A percentile compares a stretch with the other conserved stretches of the same genome.
Evolutionary conservation across 2,329 filamentous ascomycete species (phyloP).

Genomic region (Paraphoma sp.): DNA sequence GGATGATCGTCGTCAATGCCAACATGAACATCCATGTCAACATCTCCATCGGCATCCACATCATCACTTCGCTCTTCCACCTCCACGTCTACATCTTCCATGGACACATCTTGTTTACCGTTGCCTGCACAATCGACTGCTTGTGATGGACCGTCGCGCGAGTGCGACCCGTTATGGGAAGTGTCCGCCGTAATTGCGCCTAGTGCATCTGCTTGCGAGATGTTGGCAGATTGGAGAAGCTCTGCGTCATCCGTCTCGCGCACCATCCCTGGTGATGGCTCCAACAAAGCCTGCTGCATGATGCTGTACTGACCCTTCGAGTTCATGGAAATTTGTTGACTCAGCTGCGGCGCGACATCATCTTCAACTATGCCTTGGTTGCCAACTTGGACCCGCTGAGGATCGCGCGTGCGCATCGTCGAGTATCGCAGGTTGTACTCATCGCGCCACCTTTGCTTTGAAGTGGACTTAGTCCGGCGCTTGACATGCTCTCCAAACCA

Average conservation of each 20-base stretch:
- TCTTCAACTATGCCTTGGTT: not conserved
- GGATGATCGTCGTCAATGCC: slow-evolving; percentile 1
- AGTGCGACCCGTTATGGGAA: no score
- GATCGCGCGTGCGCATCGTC: slow-evolving; percentile 9
- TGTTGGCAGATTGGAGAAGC: not conserved
- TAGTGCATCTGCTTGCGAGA: no score
- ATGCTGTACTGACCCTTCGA: slow-evolving; percentile 30
- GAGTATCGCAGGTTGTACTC: slow-evolving; percentile 28
- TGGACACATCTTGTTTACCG: slow-evolving; percentile 10
- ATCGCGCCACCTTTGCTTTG: slow-evolving; percentile 30
- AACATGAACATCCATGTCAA: slow-evolving; percentile 23
- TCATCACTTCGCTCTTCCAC: slow-evolving; percentile 8
- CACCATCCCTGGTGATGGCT: not conserved
- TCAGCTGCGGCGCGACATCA: not conserved
- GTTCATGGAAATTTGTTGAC: slow-evolving; percentile 21
- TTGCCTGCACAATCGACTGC: not conserved
- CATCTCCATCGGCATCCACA: slow-evolving; percentile 31
- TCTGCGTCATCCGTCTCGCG: not conserved
- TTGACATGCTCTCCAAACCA: slow-evolving; percentile 41
- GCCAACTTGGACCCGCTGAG: not conserved
- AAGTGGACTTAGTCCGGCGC: slow-evolving; percentile 25
- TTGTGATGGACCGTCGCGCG: no score
- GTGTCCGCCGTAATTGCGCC: no score
- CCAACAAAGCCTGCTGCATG: slow-evolving; percentile 11
- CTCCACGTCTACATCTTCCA: slow-evolving; percentile 13